A percentile compares a stretch with the other conserved stretches of the same genome.
Evolutionary conservation across 805 yeast genomes (phyloP).

Genomic region (Metschnikowia colocasiae): DNA sequence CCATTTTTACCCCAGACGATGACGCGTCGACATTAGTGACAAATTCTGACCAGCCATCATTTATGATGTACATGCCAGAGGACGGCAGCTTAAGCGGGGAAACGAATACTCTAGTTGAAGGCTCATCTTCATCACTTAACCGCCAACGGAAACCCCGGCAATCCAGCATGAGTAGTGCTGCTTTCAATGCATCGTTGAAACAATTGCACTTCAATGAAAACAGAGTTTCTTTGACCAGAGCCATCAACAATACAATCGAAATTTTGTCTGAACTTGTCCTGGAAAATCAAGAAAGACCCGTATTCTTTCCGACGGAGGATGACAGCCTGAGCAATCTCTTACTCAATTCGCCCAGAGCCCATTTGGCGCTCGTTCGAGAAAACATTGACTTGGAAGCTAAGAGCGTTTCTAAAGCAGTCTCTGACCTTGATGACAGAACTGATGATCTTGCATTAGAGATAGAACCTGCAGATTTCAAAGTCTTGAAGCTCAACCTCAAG

Average conservation of each 20-base stretch:
- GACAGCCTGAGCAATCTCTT: conserved; percentile 32
- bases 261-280: conserved; percentile 47
- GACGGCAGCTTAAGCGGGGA: conserved; percentile 29
- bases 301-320: conserved; percentile 54
- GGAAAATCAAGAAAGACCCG: conserved; percentile 60
- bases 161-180: conserved; percentile 21
- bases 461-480: conserved; percentile 39
- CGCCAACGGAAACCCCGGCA: conserved; percentile 11
- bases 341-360: conserved; percentile 49
- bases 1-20: conserved; percentile 8
- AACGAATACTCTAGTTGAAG: conserved; percentile 29
- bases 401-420: conserved; percentile 19
- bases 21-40: conserved; percentile 11
- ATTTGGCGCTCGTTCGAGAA: conserved; percentile 49
- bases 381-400: conserved; percentile 23
- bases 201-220: conserved; percentile 78
- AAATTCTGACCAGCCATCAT: conserved; percentile 16
- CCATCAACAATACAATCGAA: conserved; percentile 52
- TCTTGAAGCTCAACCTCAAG: conserved; percentile 61
- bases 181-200: conserved; percentile 53
- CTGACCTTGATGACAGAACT: conserved; percentile 10
- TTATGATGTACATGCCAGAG: conserved; percentile 30
- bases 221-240: conserved; percentile 58
- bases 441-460: conserved; percentile 24
- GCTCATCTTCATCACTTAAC: conserved; percentile 18